These are phyloP conservation scores for Fusarium circinatum DNA, from an alignment of 2,329 filamentous ascomycete species.

Conservation along the genomic window DNA sequence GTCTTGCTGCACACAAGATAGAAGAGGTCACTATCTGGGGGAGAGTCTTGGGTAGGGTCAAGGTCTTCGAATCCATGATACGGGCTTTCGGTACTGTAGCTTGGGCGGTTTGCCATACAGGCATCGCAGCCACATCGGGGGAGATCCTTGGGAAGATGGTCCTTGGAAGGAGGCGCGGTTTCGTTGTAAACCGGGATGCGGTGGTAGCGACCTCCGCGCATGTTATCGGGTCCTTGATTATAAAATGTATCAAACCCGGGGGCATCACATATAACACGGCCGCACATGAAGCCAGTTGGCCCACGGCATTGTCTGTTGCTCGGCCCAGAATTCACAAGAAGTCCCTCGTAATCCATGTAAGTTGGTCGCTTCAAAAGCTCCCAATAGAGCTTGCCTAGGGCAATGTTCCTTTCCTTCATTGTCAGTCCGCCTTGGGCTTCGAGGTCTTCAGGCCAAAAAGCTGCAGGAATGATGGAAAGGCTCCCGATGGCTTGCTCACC, in stretches of 20 bases:
- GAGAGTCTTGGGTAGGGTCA: conserved; percentile 48
- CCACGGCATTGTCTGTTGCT: conserved; percentile 43
- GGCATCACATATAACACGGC: conserved; percentile 57
- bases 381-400: conserved; percentile 59
- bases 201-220: conserved; percentile 25
- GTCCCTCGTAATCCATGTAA: conserved; percentile 59
- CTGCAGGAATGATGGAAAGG: conserved; percentile 55
- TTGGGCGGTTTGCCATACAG: conserved; percentile 45
- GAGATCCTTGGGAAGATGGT: conserved; percentile 54
- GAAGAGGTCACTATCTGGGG: conserved; percentile 56
- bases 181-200: conserved; percentile 22
- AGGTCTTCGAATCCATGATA: conserved; percentile 56
- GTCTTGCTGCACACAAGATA: conserved; percentile 55
- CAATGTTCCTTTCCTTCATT: conserved; percentile 53
- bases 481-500: conserved; percentile 57
- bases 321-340: conserved; percentile 48
- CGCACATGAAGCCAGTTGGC: conserved; percentile 51
- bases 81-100: conserved; percentile 41
- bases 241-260: conserved; percentile 54
- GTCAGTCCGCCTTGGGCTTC: conserved; percentile 45
- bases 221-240: conserved; percentile 39
- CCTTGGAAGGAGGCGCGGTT: conserved; percentile 37
- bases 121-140: conserved; percentile 55
- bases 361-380: conserved; percentile 57
- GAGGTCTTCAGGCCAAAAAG: conserved; percentile 54